A percentile compares a stretch with the other conserved stretches of the same genome.
Conservation (phyloP, 2,329 filamentous ascomycete genomes). For the Gnomoniopsis sp. region DNA sequence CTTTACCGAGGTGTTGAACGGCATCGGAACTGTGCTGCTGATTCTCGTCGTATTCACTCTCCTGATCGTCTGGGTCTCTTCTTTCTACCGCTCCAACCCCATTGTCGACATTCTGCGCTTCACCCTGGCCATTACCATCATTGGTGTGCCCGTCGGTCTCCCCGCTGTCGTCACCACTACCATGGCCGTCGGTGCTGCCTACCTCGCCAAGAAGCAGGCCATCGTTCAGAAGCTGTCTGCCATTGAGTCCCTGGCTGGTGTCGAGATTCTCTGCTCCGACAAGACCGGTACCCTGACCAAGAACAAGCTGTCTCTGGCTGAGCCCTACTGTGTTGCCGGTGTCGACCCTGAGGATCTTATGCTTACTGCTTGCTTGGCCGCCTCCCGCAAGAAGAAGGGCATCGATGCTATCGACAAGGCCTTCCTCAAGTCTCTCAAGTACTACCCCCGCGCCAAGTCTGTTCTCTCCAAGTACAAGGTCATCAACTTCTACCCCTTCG, state of each 20-base stretch:
- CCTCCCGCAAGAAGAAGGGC: conserved; percentile 92
- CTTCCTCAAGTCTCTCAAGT: conserved; percentile 81
- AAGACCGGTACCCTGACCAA: conserved; percentile 92
- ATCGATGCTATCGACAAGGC: conserved; percentile 94
- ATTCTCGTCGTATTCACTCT: conserved; percentile 78
- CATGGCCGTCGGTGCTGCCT: conserved; percentile 90
- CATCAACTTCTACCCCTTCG: conserved; percentile 81
- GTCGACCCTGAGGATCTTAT: conserved; percentile 86
- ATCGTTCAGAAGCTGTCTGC: conserved; percentile 91
- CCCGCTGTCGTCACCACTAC: conserved; percentile 91
- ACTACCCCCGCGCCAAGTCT: conserved; percentile 78
- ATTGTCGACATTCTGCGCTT: conserved; percentile 79
- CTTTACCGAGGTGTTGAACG: conserved; percentile 88
- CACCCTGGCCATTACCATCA: conserved; percentile 85
- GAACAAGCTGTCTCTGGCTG: conserved; percentile 86
- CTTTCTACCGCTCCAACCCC: conserved; percentile 80
- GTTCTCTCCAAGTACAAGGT: conserved; percentile 82
- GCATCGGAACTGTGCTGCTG: conserved; percentile 77
- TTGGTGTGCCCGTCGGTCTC: conserved; percentile 90
- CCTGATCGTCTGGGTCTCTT: conserved; percentile 79
- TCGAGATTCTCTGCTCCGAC: conserved; percentile 91
- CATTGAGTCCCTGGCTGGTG: conserved; percentile 88
- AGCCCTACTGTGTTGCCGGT: conserved; percentile 79
- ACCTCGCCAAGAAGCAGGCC: conserved; percentile 87
- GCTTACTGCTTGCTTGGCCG: conserved; percentile 86